phyloP scores from a whole-genome alignment of 495 filamentous ascomycete genomes.

The Neurospora pannonica region DNA sequence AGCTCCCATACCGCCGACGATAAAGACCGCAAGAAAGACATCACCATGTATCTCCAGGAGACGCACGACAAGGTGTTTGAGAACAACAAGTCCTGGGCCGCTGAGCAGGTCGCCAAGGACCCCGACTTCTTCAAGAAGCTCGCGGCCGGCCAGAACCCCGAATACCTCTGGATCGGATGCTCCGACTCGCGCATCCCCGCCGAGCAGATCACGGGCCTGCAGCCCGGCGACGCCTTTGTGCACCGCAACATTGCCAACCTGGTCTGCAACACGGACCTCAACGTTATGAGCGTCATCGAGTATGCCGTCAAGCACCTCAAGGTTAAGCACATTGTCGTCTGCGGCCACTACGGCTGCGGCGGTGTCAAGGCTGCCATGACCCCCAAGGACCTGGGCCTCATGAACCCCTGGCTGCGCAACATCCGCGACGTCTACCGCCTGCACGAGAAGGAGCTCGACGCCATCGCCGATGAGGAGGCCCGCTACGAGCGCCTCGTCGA shows the following conservation, averaged over 20 bases:
- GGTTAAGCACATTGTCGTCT: slow-evolving; percentile 57
- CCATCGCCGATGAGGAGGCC: slow-evolving; percentile 32
- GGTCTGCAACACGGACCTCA: slow-evolving; percentile 48
- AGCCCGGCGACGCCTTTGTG: slow-evolving; percentile 51
- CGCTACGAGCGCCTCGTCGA: slow-evolving; percentile 50
- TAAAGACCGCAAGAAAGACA: slow-evolving; percentile 20
- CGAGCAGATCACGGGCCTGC: slow-evolving; percentile 49
- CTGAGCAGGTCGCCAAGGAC: slow-evolving; percentile 36
- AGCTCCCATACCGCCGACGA: not conserved
- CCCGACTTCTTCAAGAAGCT: slow-evolving; percentile 49
- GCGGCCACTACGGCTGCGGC: slow-evolving; percentile 56
- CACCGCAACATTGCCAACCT: slow-evolving; percentile 59
- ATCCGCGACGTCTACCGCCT: slow-evolving; percentile 51
- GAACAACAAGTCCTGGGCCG: slow-evolving; percentile 46
- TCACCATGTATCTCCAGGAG: slow-evolving; percentile 34
- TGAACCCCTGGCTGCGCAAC: slow-evolving; percentile 54
- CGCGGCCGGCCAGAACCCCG: slow-evolving; percentile 42
- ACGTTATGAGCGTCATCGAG: slow-evolving; percentile 53
- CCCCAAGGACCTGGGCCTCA: slow-evolving; percentile 45
- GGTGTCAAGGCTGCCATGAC: slow-evolving; percentile 54
- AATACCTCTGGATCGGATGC: slow-evolving; percentile 59
- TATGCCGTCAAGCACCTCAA: slow-evolving; percentile 50
- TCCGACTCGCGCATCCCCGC: slow-evolving; percentile 55
- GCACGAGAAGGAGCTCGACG: slow-evolving; percentile 47
- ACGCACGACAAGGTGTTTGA: slow-evolving; percentile 46